Evolutionary conservation across 176 grass and related monocot species (phyloP).

Genomic region (Eragrostis curvula): DNA sequence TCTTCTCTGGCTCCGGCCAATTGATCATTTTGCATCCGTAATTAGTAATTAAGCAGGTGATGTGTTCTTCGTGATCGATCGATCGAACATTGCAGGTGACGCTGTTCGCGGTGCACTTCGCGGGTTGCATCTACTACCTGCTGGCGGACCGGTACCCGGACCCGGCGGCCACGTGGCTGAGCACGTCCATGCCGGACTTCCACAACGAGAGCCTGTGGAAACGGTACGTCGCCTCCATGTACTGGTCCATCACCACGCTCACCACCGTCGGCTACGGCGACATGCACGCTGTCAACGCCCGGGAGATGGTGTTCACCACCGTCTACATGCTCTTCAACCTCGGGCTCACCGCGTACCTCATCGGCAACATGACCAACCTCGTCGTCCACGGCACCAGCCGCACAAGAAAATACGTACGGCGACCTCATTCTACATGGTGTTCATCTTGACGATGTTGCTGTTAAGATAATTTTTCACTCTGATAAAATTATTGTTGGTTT

Average conservation of each 20-base stretch:
- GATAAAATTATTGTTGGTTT: background rate
- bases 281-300: slow-evolving; percentile 81
- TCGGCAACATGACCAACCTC: slow-evolving; percentile 98
- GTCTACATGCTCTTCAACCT: slow-evolving; percentile 96
- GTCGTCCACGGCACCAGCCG: slow-evolving; percentile 86
- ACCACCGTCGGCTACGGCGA: slow-evolving; percentile 86
- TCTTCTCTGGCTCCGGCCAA: no score
- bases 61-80: no score
- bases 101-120: slow-evolving; percentile 77
- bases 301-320: slow-evolving; percentile 86
- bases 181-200: slow-evolving; percentile 69
- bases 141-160: slow-evolving; percentile 69
- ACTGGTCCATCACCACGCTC: slow-evolving; percentile 94
- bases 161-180: slow-evolving; percentile 67
- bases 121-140: slow-evolving; percentile 91
- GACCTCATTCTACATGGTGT: no score
- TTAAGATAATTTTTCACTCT: background rate
- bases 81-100: no score
- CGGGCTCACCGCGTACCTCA: slow-evolving; percentile 90
- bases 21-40: no score
- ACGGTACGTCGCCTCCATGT: slow-evolving; percentile 74
- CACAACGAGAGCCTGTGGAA: slow-evolving; percentile 43
- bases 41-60: no score
- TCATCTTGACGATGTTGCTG: background rate
- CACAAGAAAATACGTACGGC: slow-evolving; percentile 64